Percentiles rank a stretch among this genome's conserved stretches.
Evolutionary conservation across 129 eudicot genomes (phyloP).

Genomic region (Ambrosia artemisiifolia): DNA sequence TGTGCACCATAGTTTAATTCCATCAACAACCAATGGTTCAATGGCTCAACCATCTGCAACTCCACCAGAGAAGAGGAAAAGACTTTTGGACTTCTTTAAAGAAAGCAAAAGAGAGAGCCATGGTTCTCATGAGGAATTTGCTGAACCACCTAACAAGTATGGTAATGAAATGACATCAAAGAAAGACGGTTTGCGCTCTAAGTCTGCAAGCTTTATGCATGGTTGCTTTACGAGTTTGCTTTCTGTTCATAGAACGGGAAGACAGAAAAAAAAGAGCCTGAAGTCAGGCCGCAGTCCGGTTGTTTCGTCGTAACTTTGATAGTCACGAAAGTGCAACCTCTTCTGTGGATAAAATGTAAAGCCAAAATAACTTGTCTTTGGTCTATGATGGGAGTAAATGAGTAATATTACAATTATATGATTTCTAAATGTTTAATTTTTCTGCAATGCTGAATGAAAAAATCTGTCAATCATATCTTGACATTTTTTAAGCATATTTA

Average conservation of each 20-base stretch:
- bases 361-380: not conserved
- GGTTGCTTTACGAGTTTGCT: slow-evolving; percentile 39
- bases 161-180: slow-evolving; percentile 14
- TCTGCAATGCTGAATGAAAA: not conserved
- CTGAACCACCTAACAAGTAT: slow-evolving; percentile 13
- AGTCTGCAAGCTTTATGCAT: slow-evolving; percentile 14
- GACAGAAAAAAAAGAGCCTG: slow-evolving; percentile 38
- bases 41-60: slow-evolving; percentile 25
- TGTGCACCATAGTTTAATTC: slow-evolving; percentile 40
- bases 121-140: slow-evolving; percentile 5
- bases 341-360: slow-evolving; percentile 12
- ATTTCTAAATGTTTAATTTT: not conserved
- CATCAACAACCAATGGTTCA: not conserved
- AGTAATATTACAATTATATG: not conserved
- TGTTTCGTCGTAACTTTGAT: not conserved
- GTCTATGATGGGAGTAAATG: not conserved
- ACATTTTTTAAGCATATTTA: too few species aligned
- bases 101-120: slow-evolving; percentile 38
- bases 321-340: not conserved
- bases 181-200: slow-evolving; percentile 9
- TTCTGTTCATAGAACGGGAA: slow-evolving; percentile 42
- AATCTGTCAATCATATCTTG: too few species aligned
- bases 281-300: slow-evolving; percentile 17
- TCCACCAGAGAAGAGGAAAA: slow-evolving; percentile 38
- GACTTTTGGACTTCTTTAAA: slow-evolving; percentile 51